Base-by-base conservation (phyloP, 148 eudicot species). In the Talinum fruticosum region DNA sequence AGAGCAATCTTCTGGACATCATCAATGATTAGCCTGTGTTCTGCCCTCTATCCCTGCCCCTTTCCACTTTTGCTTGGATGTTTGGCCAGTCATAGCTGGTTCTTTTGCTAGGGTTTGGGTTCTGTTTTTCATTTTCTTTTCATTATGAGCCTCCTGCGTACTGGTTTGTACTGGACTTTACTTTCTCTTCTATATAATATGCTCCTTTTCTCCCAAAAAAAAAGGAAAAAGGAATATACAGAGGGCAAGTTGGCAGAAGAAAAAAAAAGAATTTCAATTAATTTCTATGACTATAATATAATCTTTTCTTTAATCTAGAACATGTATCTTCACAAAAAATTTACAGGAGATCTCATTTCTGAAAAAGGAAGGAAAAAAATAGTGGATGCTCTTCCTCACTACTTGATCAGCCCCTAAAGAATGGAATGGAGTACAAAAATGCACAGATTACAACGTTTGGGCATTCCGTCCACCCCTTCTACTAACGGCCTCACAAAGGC, bases 401-500 rank as follows among this genome's bases (percentile, higher is more conserved):
- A 41, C 12, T 51, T 51, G 57, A 37, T 47, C 72, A 69, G 45
- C 26, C 47, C 36, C 4, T 44, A 12, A 24, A 19, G 38, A 57
- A 2, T 2, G 6, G 38, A 57, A 2, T 2, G 6, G 18, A 59
- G 28, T n/a, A 59, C 29, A 24, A 29, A 62, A 62, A 62, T n/a
- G 44, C 0, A 21, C 34, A 35, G 5, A 45, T 86, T 84, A 89
- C 53, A 15, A 78, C 68, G 88, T 81, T 76, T 69, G 75, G 15
- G 91, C 91, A 82, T 84, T 76, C 81, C 97, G 85, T 64, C 99
- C 99, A 23, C 88, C 92, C 72, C 72, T 87, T 84, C 80, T 87
- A 74, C 99, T 89, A 80, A 92, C 86, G 21, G 89, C 88, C 77
- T 91, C 94, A 76, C 99, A 95, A 4, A 95, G 77, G 69, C 99